Base-by-base conservation (phyloP, 83 land plant genomes). In the Isoetes engelmannii region DNA sequence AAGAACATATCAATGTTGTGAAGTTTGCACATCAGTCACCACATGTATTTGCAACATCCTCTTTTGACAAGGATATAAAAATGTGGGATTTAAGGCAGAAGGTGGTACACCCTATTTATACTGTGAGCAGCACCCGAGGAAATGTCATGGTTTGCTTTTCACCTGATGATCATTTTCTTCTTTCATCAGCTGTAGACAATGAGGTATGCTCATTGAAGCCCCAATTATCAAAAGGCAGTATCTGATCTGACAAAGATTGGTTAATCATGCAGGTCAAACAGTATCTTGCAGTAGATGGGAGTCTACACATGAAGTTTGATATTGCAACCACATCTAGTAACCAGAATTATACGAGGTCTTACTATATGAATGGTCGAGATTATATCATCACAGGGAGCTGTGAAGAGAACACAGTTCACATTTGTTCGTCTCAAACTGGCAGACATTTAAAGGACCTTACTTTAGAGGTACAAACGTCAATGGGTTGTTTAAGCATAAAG, bases 101-200 rank as follows among this genome's bases (percentile, higher is more conserved):
- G 55, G 82, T 84, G 13, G 71, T 64, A 5, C 73, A 45, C 28
- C 96, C 96, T 68, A 71, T 89, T 49, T 87, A 90, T 72, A 78
- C 91, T 19, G 84, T 79, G 50, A 77, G 67, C 48, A 90, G 89
- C 68, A 77, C 82, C 9, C 72, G 80, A 54, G 96, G 96, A 59
- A 90, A 87, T 79, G 96, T 90, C 47, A 90, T 90, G 96, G 91
- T 84, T 48, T 90, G 96, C 77, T 90, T 90, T 79, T 87, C 96
- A 68, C 89, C 79, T 18, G 89, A 90, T 74, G 96, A 90, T 65
- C 81, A 83, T 44, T 90, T 83, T 80, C 80, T 90, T 60, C 88
- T 90, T 17, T 80, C 84, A 8, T 90, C 96, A 67, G 96, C 96
- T 63, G 89, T 90, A 68, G 96, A 90, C 54, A 90, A 90, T 79